phyloP scores from a whole-genome alignment of 2,329 filamentous ascomycete species.

The Alternaria brassicae region DNA sequence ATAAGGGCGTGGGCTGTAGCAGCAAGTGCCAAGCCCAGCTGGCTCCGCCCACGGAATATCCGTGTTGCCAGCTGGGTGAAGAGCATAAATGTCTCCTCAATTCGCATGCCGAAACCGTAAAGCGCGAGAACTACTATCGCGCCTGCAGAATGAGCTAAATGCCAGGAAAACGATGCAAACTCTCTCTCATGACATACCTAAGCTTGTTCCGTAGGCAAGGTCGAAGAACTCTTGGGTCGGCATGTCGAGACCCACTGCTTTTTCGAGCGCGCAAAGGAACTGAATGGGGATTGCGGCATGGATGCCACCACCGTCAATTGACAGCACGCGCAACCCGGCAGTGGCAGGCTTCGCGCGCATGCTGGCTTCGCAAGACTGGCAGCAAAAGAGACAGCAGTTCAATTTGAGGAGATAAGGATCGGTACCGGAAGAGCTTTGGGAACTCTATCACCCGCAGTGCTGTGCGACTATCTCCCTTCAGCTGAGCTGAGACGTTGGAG shows the following conservation, averaged over 20 bases:
- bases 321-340: background rate
- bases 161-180: background rate
- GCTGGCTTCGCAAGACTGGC: background rate
- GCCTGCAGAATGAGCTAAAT: background rate
- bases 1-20: background rate
- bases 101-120: background rate
- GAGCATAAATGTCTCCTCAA: background rate
- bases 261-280: slow-evolving; percentile 1
- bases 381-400: background rate
- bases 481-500: no score
- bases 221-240: background rate
- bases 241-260: slow-evolving; percentile 1
- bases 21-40: background rate
- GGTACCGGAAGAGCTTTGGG: background rate
- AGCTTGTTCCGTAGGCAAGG: background rate
- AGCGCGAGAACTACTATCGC: background rate
- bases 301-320: slow-evolving; percentile 1
- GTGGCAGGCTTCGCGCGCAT: background rate
- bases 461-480: no score
- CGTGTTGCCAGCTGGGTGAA: background rate
- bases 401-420: background rate
- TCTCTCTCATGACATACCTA: background rate
- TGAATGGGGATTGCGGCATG: background rate
- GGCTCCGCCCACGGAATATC: slow-evolving; percentile 1
- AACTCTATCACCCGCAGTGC: no score